Conservation (phyloP, 2,329 filamentous ascomycete species). For the Pseudohalonectria lignicola region DNA sequence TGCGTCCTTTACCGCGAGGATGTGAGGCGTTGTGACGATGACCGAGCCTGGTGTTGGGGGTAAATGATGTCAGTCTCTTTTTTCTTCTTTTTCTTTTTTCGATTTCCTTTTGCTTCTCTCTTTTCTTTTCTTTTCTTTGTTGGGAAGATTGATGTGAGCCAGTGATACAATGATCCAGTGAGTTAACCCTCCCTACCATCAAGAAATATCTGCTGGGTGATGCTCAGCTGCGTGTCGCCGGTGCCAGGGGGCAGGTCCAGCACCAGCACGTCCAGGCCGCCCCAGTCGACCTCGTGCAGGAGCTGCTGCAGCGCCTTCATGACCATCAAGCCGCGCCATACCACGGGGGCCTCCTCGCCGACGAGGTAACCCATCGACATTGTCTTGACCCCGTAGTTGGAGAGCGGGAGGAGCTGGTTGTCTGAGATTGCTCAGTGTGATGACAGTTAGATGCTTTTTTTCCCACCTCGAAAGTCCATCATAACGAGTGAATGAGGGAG, state of each 20-base stretch:
- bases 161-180: no score
- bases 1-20: slow-evolving; percentile 84
- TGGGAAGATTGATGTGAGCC: no score
- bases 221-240: slow-evolving; percentile 92
- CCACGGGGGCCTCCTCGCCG: slow-evolving; percentile 67
- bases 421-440: slow-evolving; percentile 37
- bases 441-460: no score
- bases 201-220: slow-evolving; percentile 85
- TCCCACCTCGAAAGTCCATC: no score
- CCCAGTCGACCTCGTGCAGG: slow-evolving; percentile 92
- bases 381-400: slow-evolving; percentile 90
- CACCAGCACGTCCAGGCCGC: slow-evolving; percentile 75
- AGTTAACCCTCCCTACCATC: slow-evolving; percentile 64
- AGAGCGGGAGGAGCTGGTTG: slow-evolving; percentile 75
- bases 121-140: no score
- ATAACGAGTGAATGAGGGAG: no score
- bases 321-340: slow-evolving; percentile 95
- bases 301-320: slow-evolving; percentile 96
- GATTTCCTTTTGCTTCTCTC: no score
- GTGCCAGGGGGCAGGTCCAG: slow-evolving; percentile 90
- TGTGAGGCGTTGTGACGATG: slow-evolving; percentile 88
- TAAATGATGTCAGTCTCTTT: no score
- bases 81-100: no score
- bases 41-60: slow-evolving; percentile 48
- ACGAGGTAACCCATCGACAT: slow-evolving; percentile 99